These are phyloP conservation scores for Globisporangium middletonii DNA, from an alignment of 352 stramenopile genomes.

Conservation along the genomic window DNA sequence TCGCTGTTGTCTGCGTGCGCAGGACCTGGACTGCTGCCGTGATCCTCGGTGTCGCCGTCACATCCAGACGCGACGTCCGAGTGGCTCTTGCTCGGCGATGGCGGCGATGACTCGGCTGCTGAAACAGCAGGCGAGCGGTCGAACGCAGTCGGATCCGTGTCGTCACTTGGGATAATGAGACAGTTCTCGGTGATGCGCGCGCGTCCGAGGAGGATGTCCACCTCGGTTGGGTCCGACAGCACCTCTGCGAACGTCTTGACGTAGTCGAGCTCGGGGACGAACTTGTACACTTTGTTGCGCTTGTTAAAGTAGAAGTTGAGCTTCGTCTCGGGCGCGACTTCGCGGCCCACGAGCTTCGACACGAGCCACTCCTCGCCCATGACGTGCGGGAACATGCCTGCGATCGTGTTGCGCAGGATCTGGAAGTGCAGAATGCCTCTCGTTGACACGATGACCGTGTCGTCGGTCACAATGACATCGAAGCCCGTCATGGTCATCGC, in stretches of 20 bases:
- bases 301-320: slow-evolving; percentile 36
- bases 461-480: slow-evolving; percentile 27
- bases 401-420: slow-evolving; percentile 39
- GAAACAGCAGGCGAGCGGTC: not conserved
- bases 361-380: slow-evolving; percentile 32
- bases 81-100: not conserved
- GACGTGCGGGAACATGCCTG: slow-evolving; percentile 37
- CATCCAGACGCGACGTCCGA: slow-evolving; percentile 2
- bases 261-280: slow-evolving; percentile 32
- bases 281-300: slow-evolving; percentile 20
- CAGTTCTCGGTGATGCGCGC: slow-evolving; percentile 33
- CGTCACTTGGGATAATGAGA: slow-evolving; percentile 2
- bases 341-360: slow-evolving; percentile 29
- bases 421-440: slow-evolving; percentile 28
- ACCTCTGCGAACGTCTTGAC: slow-evolving; percentile 26
- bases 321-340: slow-evolving; percentile 17
- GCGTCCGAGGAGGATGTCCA: slow-evolving; percentile 26
- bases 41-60: slow-evolving; percentile 7
- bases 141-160: not conserved
- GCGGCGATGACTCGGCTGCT: not conserved
- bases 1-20: not conserved
- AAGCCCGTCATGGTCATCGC: slow-evolving; percentile 19
- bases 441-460: slow-evolving; percentile 29
- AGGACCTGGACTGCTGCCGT: not conserved
- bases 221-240: slow-evolving; percentile 22